These are phyloP conservation scores for Chlamydomonas sp. DNA, from an alignment of 139 green algal species.

Conservation along the genomic window DNA sequence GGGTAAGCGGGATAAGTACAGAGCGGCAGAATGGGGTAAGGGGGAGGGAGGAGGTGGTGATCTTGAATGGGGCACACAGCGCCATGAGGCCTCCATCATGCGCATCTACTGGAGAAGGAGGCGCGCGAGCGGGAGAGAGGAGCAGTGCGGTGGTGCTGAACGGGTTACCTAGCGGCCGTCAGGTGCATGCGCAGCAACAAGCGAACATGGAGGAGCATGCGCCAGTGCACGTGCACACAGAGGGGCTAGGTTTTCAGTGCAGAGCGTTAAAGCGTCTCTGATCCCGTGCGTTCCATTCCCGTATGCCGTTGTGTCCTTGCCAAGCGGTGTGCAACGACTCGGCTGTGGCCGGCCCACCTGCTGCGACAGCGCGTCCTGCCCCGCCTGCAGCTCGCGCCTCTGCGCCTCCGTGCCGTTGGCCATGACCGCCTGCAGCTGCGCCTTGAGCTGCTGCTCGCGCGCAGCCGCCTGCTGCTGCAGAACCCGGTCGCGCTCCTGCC, in stretches of 20 bases:
- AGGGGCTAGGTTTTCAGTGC: neutral
- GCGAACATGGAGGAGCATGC: no score
- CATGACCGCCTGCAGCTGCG: neutral
- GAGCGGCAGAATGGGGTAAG: neutral
- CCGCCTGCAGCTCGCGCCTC: neutral
- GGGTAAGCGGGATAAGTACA: neutral
- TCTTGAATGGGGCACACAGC: neutral
- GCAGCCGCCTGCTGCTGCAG: neutral
- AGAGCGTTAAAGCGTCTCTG: neutral
- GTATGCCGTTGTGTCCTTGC: neutral
- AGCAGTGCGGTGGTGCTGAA: no score
- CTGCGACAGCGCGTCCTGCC: neutral
- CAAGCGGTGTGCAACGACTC: neutral
- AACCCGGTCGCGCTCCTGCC: slow-evolving; percentile 17
- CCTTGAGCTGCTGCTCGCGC: slow-evolving; percentile 27
- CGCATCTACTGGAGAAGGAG: no score
- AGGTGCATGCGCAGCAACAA: no score
- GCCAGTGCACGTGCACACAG: neutral
- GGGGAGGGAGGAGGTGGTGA: neutral
- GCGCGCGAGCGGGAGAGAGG: no score
- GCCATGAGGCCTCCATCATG: no score
- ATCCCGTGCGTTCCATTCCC: no score
- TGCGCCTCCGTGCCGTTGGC: neutral
- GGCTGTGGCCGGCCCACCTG: neutral
- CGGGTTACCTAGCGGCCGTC: no score